These are phyloP conservation scores for Aaosphaeria arxii DNA, from an alignment of 2,329 filamentous ascomycete genomes.

Conservation along the genomic window DNA sequence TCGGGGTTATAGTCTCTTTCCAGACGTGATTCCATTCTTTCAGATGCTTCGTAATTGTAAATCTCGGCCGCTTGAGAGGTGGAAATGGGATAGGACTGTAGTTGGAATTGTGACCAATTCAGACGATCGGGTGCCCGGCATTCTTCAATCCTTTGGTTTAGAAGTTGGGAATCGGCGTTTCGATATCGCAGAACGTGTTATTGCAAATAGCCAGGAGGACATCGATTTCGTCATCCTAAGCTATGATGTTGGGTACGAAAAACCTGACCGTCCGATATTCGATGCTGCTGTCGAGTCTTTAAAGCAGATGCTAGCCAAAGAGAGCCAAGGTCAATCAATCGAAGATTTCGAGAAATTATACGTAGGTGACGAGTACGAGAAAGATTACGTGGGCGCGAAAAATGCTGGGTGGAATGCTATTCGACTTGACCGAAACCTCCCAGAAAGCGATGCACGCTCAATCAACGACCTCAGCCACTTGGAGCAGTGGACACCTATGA, in stretches of 20 bases:
- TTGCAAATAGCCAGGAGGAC: slow-evolving; percentile 28
- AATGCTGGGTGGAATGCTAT: slow-evolving; percentile 49
- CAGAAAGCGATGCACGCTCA: no score
- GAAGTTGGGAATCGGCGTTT: slow-evolving; percentile 34
- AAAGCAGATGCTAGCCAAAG: slow-evolving; percentile 22
- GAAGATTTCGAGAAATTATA: slow-evolving; percentile 45
- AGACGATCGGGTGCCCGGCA: slow-evolving; percentile 55
- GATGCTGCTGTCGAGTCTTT: slow-evolving; percentile 50
- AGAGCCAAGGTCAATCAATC: slow-evolving; percentile 3
- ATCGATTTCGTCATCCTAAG: slow-evolving; percentile 61
- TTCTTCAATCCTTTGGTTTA: slow-evolving; percentile 55
- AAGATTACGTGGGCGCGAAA: slow-evolving; percentile 50
- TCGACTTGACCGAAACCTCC: slow-evolving; percentile 37
- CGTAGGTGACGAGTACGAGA: slow-evolving; percentile 53
- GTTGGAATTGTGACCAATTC: slow-evolving; percentile 63
- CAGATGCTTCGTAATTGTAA: slow-evolving; percentile 33
- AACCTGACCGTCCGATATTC: slow-evolving; percentile 58
- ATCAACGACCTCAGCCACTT: no score
- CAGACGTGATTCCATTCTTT: slow-evolving; percentile 48
- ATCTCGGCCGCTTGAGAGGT: slow-evolving; percentile 6
- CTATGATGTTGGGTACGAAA: slow-evolving; percentile 61
- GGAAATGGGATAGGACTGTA: slow-evolving; percentile 42
- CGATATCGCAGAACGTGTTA: slow-evolving; percentile 9
- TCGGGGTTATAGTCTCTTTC: slow-evolving; percentile 52
- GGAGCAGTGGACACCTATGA: no score